Evolutionary conservation across 164 flowering plant species (phyloP).

Genomic region (Euptelea pleiosperma): DNA sequence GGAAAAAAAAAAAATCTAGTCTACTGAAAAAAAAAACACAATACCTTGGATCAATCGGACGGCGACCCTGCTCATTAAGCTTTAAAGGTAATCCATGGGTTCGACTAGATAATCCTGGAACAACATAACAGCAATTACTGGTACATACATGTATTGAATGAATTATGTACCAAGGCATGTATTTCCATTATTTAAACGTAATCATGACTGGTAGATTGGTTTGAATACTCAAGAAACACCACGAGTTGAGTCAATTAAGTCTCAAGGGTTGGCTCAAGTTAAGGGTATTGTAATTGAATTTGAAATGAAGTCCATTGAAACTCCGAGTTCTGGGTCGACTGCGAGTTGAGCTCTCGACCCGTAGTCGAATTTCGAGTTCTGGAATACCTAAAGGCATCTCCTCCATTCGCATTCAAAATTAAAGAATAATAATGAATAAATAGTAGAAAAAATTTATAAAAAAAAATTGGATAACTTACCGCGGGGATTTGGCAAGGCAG

Average conservation of each 20-base stretch:
- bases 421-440: background rate
- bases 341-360: no score
- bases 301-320: background rate
- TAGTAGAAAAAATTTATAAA: background rate
- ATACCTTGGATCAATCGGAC: constrained; percentile 36
- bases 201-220: background rate
- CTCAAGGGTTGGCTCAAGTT: background rate
- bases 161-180: background rate
- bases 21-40: background rate
- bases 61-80: constrained; percentile 28
- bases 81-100: constrained; percentile 30
- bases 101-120: constrained; percentile 52
- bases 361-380: background rate
- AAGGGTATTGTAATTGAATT: background rate
- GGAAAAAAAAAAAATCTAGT: background rate
- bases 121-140: constrained; percentile 5
- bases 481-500: constrained; percentile 10
- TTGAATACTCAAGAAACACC: background rate
- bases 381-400: no score
- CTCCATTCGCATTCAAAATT: background rate
- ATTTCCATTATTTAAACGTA: constrained; percentile 2
- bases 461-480: constrained; percentile 13
- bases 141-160: no score
- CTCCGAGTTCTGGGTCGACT: no score
- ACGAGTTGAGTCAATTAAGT: background rate